Evolutionary conservation across 352 stramenopile species (phyloP).

Genomic region (Phytophthora constricta): DNA sequence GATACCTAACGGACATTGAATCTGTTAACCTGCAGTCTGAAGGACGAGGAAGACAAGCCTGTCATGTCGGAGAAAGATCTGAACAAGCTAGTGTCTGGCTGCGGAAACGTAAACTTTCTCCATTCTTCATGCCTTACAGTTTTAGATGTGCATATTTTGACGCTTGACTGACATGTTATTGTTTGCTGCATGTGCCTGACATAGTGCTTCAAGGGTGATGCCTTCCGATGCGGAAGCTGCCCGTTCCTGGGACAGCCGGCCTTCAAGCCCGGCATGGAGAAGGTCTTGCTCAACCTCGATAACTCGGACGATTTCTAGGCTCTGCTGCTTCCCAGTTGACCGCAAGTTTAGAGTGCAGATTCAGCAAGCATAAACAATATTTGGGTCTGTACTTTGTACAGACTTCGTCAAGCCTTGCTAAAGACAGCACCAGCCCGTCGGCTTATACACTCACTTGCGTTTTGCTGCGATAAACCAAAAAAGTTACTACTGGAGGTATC

Average conservation of each 20-base stretch:
- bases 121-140: neutral
- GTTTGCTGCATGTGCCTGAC: too few species aligned
- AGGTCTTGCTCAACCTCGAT: constrained; percentile 85
- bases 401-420: too few species aligned
- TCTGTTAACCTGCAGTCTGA: constrained; percentile 44
- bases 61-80: constrained; percentile 79
- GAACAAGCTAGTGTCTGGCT: constrained; percentile 81
- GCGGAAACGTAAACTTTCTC: constrained; percentile 70
- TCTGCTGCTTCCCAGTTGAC: neutral
- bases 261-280: constrained; percentile 94
- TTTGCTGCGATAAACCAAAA: too few species aligned
- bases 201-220: constrained; percentile 96
- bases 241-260: constrained; percentile 96
- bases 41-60: constrained; percentile 76
- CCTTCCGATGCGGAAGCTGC: constrained; percentile 96
- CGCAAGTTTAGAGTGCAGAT: too few species aligned
- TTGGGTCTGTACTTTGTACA: too few species aligned
- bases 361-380: too few species aligned
- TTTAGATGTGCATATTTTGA: neutral
- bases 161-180: neutral
- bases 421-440: too few species aligned
- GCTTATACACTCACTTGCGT: too few species aligned
- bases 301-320: constrained; percentile 80
- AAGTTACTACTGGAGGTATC: too few species aligned
- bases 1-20: neutral